Evolutionary conservation across 2,329 filamentous ascomycete genomes (phyloP).

Genomic region (Nannizzia gypsea): DNA sequence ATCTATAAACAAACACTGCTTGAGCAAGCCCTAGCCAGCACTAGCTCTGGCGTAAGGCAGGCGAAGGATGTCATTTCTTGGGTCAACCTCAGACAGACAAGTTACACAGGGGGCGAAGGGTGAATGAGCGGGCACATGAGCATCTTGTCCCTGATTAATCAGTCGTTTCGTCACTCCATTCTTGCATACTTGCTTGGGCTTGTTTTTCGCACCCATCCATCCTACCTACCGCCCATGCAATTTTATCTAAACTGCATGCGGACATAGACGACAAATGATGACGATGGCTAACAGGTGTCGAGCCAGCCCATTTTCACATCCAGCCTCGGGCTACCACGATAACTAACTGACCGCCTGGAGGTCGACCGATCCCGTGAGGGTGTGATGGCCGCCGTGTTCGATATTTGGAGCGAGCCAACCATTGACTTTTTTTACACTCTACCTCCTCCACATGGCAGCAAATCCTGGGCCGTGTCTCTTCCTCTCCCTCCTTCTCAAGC

Average conservation of each 20-base stretch:
- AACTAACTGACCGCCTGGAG: not conserved
- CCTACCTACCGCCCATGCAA: not conserved
- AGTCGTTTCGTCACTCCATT: not conserved
- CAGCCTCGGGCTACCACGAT: not conserved
- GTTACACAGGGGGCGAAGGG: conserved; percentile 2
- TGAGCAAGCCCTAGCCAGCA: not conserved
- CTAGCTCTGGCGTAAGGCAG: not conserved
- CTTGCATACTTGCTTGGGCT: not conserved
- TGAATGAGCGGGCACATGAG: not conserved
- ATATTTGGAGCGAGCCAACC: not conserved
- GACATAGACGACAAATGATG: not conserved
- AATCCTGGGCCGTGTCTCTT: not conserved
- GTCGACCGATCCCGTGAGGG: not conserved
- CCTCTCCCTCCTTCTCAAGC: not conserved
- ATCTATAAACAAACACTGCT: too few species aligned
- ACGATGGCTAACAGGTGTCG: not conserved
- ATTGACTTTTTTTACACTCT: not conserved
- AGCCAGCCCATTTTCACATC: not conserved
- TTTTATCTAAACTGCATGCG: not conserved
- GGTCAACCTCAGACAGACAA: conserved; percentile 1
- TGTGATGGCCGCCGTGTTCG: not conserved
- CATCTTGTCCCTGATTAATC: not conserved
- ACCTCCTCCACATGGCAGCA: not conserved
- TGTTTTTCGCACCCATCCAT: too few species aligned
- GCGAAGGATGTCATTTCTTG: not conserved